phyloP scores from a whole-genome alignment of 441 rosid species.

The Adansonia gregorii region DNA sequence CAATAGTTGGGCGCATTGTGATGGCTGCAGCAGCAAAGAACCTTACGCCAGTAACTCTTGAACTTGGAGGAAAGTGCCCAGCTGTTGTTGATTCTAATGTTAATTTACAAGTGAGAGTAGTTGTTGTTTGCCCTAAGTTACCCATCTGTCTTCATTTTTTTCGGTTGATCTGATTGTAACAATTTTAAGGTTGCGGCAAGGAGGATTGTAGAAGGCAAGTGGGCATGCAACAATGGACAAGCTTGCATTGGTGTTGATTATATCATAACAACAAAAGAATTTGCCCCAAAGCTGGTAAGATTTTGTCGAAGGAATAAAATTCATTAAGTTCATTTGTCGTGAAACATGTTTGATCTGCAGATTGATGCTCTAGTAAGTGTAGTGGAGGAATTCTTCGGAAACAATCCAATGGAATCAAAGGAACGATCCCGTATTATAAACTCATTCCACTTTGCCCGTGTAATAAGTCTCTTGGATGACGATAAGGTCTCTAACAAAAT shows the following conservation, averaged over 20 bases:
- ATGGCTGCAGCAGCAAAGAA: slow-evolving; percentile 72
- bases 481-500: slow-evolving; percentile 39
- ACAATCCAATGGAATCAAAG: slow-evolving; percentile 41
- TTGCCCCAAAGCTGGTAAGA: slow-evolving; percentile 61
- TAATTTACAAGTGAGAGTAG: slow-evolving; percentile 49
- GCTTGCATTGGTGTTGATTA: slow-evolving; percentile 69
- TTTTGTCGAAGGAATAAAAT: not conserved
- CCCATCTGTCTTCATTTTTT: slow-evolving; percentile 13
- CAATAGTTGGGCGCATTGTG: slow-evolving; percentile 60
- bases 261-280: slow-evolving; percentile 58
- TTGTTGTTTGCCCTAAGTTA: not conserved
- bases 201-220: slow-evolving; percentile 67
- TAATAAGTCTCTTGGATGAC: slow-evolving; percentile 45
- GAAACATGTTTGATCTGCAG: slow-evolving; percentile 27
- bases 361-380: slow-evolving; percentile 37
- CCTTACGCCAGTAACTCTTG: slow-evolving; percentile 68
- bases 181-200: slow-evolving; percentile 49
- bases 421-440: slow-evolving; percentile 46
- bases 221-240: slow-evolving; percentile 72
- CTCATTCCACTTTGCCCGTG: slow-evolving; percentile 44
- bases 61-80: slow-evolving; percentile 81
- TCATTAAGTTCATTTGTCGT: not conserved
- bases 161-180: not conserved
- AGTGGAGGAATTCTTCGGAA: slow-evolving; percentile 44
- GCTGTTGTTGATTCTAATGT: slow-evolving; percentile 63